phyloP scores from a whole-genome alignment of 805 yeast genomes.

The Candida adriatica region DNA sequence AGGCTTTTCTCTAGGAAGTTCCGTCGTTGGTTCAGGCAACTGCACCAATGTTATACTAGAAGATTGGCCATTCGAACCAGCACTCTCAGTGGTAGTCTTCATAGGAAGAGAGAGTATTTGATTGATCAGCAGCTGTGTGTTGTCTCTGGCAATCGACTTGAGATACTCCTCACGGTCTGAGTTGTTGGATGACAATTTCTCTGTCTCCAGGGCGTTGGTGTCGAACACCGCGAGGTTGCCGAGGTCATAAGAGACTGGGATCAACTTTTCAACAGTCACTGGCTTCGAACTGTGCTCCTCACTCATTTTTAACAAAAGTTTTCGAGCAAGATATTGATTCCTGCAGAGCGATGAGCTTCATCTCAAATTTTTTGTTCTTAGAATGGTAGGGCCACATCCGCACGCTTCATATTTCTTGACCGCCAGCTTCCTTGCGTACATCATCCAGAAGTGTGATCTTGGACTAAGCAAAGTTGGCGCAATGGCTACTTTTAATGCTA shows the following conservation, averaged over 20 bases:
- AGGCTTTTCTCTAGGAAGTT: slow-evolving; percentile 89
- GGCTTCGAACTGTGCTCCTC: too few relatives aligned
- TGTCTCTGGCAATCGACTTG: slow-evolving; percentile 71
- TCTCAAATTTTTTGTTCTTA: too few relatives aligned
- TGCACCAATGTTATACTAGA: slow-evolving; percentile 76
- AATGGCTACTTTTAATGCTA: slow-evolving; percentile 7
- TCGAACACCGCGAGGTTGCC: slow-evolving; percentile 91
- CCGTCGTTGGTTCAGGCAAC: slow-evolving; percentile 78
- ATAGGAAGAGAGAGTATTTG: slow-evolving; percentile 88
- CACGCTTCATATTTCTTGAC: too few relatives aligned
- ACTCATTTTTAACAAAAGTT: too few relatives aligned
- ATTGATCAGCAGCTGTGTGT: slow-evolving; percentile 84
- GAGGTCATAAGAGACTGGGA: slow-evolving; percentile 82
- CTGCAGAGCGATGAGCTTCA: too few relatives aligned
- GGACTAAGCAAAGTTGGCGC: not conserved
- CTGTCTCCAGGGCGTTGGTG: slow-evolving; percentile 72
- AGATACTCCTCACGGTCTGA: slow-evolving; percentile 59
- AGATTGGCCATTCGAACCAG: slow-evolving; percentile 48
- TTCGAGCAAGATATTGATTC: too few relatives aligned
- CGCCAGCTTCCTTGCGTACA: too few relatives aligned
- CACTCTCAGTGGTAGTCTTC: slow-evolving; percentile 75
- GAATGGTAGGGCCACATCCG: too few relatives aligned
- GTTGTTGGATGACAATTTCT: slow-evolving; percentile 43
- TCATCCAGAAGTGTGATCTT: not conserved
- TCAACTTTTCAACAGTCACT: slow-evolving; percentile 83